Percentiles rank a stretch among this genome's conserved stretches.
These are phyloP conservation scores for Neopestalotiopsis rosae DNA, from an alignment of 2,329 filamentous ascomycete species.

Conservation along the genomic window DNA sequence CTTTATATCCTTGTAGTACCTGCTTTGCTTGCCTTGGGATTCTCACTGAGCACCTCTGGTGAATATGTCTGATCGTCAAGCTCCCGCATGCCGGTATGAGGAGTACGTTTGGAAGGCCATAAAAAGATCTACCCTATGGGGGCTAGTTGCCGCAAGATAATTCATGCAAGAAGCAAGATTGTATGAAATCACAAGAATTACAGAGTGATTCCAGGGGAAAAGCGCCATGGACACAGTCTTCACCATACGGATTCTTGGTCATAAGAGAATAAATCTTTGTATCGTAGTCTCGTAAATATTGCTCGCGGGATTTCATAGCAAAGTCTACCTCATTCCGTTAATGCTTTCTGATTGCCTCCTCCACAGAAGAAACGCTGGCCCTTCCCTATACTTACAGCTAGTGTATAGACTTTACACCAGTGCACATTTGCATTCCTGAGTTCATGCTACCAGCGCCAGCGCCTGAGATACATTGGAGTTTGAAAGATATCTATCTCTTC, in stretches of 20 bases:
- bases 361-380: not conserved
- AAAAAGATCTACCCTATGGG: too few species aligned
- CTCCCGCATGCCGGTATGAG: not conserved
- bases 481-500: not conserved
- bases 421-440: not conserved
- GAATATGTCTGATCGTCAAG: not conserved
- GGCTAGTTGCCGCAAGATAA: not conserved
- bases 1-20: not conserved
- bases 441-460: not conserved
- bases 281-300: slow-evolving; percentile 12
- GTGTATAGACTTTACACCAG: not conserved
- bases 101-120: too few species aligned
- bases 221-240: too few species aligned
- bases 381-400: not conserved
- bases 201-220: too few species aligned
- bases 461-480: not conserved
- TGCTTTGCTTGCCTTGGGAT: not conserved
- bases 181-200: too few species aligned
- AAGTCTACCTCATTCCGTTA: not conserved
- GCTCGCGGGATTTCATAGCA: not conserved
- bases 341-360: not conserved
- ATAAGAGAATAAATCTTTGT: not conserved
- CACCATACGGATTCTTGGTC: too few species aligned
- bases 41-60: not conserved
- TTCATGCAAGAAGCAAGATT: not conserved